Evolutionary conservation across 2,329 filamentous ascomycete genomes (phyloP), one percentile per base, ranked within the genome.

Genomic region (Penicillium sp.): DNA sequence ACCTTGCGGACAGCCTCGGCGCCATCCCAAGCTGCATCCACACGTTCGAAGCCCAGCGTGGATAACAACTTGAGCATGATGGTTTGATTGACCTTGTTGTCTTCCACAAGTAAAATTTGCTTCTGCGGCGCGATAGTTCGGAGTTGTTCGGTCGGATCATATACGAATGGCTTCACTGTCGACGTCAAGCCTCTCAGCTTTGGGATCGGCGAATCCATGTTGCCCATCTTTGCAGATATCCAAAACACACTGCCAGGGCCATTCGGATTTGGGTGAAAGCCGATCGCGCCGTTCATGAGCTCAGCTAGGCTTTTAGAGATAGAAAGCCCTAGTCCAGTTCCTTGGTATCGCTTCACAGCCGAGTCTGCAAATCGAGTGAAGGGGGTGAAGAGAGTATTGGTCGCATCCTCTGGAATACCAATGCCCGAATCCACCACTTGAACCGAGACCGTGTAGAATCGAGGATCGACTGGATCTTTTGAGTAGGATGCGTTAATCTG

Each of bases 271-370:
- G 70, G 61, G 22, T 63, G 64, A 47, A 76, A 82, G 5, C 80
- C 79, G 19, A 83, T 77, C 3, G 77, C 69, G 1, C 84, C 84
- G 22, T 80, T 81, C 82, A 85, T 84, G 24, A 84, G 73, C 63
- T 84, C 80, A 1, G 79, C 79, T 11, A 86, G 66, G 52, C 79
- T 82, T 63, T 84, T 85, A 60, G 81, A 84, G 37, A 86, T 86
- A 10, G 81, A 82, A 3, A 86, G 70, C 2, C 83, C 83, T 2
- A 86, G 71, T 0, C 83, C 83, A 5, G 82, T 85, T 3, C 83
- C 82, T 59, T 83, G 81, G 56, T 82, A 84, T 49, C 75, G 75
- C 60, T 82, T 82, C 2, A 78, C 80, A n/a, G 77, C 76, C 2
- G 79, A 80, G 53, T 80, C 80, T 58, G 83, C 82, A 55, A 83